phyloP scores from a whole-genome alignment of 345 rosid genomes.

The Acer saccharum region DNA sequence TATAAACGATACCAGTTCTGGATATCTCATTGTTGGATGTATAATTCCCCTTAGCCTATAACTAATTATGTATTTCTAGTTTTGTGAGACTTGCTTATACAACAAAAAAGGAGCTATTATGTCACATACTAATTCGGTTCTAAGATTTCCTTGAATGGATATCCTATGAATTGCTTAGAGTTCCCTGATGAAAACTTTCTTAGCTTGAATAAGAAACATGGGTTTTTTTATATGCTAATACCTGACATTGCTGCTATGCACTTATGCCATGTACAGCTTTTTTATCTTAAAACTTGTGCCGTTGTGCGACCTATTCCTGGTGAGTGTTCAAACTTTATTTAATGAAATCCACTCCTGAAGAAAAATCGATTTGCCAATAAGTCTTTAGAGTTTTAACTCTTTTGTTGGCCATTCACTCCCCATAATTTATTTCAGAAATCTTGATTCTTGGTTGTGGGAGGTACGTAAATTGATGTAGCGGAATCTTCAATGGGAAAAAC shows the following conservation, averaged over 20 bases:
- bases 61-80: not conserved
- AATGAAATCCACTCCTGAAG: not conserved
- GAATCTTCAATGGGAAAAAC: no score
- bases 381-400: not conserved
- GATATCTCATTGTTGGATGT: not conserved
- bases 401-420: not conserved
- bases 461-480: conserved; percentile 31
- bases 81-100: not conserved
- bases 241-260: conserved; percentile 13
- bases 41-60: not conserved
- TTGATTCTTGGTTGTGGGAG: conserved; percentile 85
- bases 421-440: conserved; percentile 53
- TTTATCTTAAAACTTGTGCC: conserved; percentile 59
- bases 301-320: conserved; percentile 75
- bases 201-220: not conserved
- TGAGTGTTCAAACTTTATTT: conserved; percentile 28
- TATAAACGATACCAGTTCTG: not conserved
- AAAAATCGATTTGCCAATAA: not conserved
- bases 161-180: not conserved
- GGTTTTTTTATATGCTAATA: not conserved
- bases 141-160: not conserved
- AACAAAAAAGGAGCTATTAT: no score
- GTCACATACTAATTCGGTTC: not conserved
- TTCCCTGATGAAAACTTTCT: no score
- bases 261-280: conserved; percentile 50